Conservation (phyloP, 352 stramenopile genomes). For the Phytophthora ohioensis region DNA sequence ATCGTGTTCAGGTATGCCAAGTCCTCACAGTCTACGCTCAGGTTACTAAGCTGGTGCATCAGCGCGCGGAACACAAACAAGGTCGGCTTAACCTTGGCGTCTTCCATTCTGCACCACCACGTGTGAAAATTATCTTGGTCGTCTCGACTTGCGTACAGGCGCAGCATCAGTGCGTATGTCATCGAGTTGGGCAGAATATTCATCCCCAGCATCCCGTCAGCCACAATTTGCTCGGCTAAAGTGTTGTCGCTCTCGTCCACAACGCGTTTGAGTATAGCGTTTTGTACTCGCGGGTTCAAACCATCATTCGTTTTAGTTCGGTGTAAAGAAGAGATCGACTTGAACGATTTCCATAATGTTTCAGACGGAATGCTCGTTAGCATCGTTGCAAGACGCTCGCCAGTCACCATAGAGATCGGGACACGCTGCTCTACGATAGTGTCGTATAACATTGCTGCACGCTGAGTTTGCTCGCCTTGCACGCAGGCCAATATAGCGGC, state of each 20-base stretch:
- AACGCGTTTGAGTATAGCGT: conserved; percentile 65
- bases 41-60: conserved; percentile 50
- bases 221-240: conserved; percentile 66
- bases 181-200: conserved; percentile 66
- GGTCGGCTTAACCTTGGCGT: conserved; percentile 52
- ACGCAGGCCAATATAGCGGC: conserved; percentile 63
- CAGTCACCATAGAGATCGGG: conserved; percentile 54
- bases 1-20: conserved; percentile 40
- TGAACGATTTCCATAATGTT: conserved; percentile 69
- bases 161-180: conserved; percentile 80
- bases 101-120: conserved; percentile 62
- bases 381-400: conserved; percentile 54
- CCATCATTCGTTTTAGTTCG: conserved; percentile 34
- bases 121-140: conserved; percentile 54
- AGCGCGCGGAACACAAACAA: conserved; percentile 67
- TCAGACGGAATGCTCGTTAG: conserved; percentile 52
- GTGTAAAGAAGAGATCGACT: conserved; percentile 56
- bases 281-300: conserved; percentile 57
- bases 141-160: conserved; percentile 59
- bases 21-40: conserved; percentile 42
- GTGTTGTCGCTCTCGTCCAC: conserved; percentile 59
- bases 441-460: conserved; percentile 54
- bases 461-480: conserved; percentile 54
- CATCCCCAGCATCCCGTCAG: conserved; percentile 47
- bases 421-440: conserved; percentile 52